A percentile compares a stretch with the other conserved stretches of the same genome.
phyloP scores from a whole-genome alignment of 2,329 filamentous ascomycete species.

The Hortaea werneckii region DNA sequence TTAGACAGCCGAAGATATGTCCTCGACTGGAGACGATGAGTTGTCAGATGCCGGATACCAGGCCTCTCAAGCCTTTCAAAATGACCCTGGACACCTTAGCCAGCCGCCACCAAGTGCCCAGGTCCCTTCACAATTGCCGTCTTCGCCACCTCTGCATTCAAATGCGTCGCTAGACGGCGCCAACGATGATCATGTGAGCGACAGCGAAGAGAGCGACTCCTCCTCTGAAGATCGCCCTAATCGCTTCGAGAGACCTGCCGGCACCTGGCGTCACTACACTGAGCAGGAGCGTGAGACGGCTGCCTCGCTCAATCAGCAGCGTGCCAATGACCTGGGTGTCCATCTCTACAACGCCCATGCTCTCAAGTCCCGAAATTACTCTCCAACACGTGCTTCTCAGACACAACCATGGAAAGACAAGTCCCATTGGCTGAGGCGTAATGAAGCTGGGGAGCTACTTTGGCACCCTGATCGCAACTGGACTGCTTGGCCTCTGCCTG shows the following conservation, averaged over 20 bases:
- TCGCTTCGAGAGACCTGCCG: slow-evolving; percentile 56
- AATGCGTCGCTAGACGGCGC: not conserved
- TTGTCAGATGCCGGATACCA: not conserved
- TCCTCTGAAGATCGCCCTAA: slow-evolving; percentile 38
- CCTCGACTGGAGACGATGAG: slow-evolving; percentile 8
- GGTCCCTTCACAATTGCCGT: not conserved
- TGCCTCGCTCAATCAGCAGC: slow-evolving; percentile 51
- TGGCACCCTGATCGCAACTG: slow-evolving; percentile 49
- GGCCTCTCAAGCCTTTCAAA: not conserved
- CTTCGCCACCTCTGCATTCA: not conserved
- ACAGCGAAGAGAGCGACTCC: not conserved
- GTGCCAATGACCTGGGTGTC: slow-evolving; percentile 56
- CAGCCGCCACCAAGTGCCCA: not conserved
- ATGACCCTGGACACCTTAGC: not conserved
- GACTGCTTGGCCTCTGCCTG: slow-evolving; percentile 76
- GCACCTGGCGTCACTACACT: slow-evolving; percentile 58
- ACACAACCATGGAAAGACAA: slow-evolving; percentile 19
- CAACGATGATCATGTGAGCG: not conserved
- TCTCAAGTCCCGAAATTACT: slow-evolving; percentile 45
- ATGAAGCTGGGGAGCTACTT: slow-evolving; percentile 22
- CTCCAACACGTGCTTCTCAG: slow-evolving; percentile 1
- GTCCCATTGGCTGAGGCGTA: slow-evolving; percentile 28
- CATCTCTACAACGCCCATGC: slow-evolving; percentile 73
- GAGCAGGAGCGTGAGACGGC: slow-evolving; percentile 53
- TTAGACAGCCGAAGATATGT: slow-evolving; percentile 6